These are phyloP conservation scores for Chrysopogon serrulatus DNA, from an alignment of 176 grass and related monocot species.

Conservation along the genomic window DNA sequence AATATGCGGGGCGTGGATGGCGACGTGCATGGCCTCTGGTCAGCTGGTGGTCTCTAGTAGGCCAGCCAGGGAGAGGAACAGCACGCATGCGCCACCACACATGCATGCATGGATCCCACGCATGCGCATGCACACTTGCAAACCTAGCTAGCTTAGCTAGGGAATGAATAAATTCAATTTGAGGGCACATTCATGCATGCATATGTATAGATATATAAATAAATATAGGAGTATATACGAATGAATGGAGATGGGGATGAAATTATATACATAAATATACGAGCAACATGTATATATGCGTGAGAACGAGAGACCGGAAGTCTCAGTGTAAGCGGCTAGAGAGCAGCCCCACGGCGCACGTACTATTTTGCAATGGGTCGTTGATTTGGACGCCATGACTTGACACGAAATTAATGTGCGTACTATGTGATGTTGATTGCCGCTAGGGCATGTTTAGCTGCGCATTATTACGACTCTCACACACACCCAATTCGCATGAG, in stretches of 20 bases:
- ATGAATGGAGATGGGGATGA: too few relatives aligned
- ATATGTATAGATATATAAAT: too few relatives aligned
- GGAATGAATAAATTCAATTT: too few relatives aligned
- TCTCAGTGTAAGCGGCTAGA: neutral
- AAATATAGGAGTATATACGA: too few relatives aligned
- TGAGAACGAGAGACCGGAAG: neutral
- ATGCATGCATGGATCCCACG: neutral
- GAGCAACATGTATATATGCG: neutral
- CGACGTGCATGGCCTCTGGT: conserved; percentile 12
- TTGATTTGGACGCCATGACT: conserved; percentile 13
- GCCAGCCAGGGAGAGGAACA: neutral
- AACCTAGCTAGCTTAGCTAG: too few relatives aligned
- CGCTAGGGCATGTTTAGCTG: too few relatives aligned
- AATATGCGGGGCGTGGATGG: neutral
- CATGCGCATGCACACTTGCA: neutral
- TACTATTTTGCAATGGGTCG: neutral
- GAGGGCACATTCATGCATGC: neutral
- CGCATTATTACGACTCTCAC: too few relatives aligned
- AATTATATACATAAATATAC: neutral
- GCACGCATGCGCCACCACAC: neutral
- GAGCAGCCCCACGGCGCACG: too few relatives aligned
- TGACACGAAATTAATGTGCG: neutral
- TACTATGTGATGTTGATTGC: too few relatives aligned
- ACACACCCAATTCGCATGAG: too few relatives aligned
- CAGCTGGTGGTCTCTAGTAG: neutral